These are phyloP conservation scores for Ogataea methylovora DNA, from an alignment of 805 yeast genomes.

Conservation along the genomic window DNA sequence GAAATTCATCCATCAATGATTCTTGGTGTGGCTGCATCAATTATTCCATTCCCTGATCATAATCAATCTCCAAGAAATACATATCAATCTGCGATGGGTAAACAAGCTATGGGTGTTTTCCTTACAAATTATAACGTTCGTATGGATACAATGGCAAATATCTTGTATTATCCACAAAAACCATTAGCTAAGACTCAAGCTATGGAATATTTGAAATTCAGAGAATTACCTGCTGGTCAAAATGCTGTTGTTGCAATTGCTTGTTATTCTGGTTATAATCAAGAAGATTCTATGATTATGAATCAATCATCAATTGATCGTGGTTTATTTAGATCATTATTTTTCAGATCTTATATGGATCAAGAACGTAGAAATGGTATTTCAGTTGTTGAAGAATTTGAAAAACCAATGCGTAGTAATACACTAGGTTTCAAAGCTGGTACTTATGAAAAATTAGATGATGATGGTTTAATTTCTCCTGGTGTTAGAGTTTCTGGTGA, in stretches of 20 bases:
- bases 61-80: conserved; percentile 99
- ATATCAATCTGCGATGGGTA: conserved; percentile 99
- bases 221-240: conserved; percentile 99
- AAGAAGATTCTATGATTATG: conserved; percentile 99
- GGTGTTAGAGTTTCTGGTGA: conserved; percentile 99
- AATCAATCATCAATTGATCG: conserved; percentile 96
- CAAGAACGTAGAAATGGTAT: conserved; percentile 98
- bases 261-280: conserved; percentile 97
- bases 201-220: conserved; percentile 93
- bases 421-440: conserved; percentile 96
- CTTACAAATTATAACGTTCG: conserved; percentile 91
- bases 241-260: conserved; percentile 97
- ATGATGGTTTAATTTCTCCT: conserved; percentile 96
- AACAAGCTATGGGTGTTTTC: conserved; percentile 99
- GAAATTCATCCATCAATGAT: conserved; percentile 99
- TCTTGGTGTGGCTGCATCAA: conserved; percentile 96
- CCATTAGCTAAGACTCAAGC: conserved; percentile 97
- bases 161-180: conserved; percentile 94
- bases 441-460: conserved; percentile 95
- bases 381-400: conserved; percentile 94
- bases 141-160: conserved; percentile 99
- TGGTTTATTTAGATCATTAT: conserved; percentile 91
- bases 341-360: conserved; percentile 97
- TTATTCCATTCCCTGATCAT: conserved; percentile 99
- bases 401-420: conserved; percentile 91